Base-by-base conservation (phyloP, 495 filamentous ascomycete species). In the Astrocystis sublimbata region DNA sequence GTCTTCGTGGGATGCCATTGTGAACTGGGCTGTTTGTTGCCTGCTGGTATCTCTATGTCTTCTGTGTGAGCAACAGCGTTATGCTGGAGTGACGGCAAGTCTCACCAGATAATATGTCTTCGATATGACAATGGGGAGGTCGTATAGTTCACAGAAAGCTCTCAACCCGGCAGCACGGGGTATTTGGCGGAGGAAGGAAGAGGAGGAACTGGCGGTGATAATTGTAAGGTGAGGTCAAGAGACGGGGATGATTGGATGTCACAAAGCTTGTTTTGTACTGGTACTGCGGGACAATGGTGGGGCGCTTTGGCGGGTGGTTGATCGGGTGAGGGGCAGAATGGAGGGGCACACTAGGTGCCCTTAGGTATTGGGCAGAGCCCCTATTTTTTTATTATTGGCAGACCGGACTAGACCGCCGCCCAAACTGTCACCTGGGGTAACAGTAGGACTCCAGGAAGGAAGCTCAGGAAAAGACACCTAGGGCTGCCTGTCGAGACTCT, bases 1-100 rank as follows among this genome's bases (percentile, higher is more conserved):
- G 0, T 96, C 89, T 68, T 85, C 75, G 57, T 86, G 78, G 66
- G 86, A 84, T 57, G 89, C 77, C 92, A 96, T 96, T 71, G 66
- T 68, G 63, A 49, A 23, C 17, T 35, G 12, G 43, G 51, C n/a
- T 30, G 17, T 17, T 19, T 31, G 26, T n/a, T n/a, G n/a, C n/a
- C n/a, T n/a, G 45, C 23, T 36, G 28, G 13, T 21, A 33, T 30
- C 19, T 51, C 45, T 47, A 60, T 12, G 33, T 53, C 5, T n/a
- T n/a, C n/a, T n/a, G n/a, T 4, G 24, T 42, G 21, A 36, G 56
- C n/a, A 33, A 58, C 56, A 36, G 13, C 36, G 46, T 49, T 38
- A 31, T 46, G 55, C 53, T 6, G 23, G 31, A 56, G 54, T 47
- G 47, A 59, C 19, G 40, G 35, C 45, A 40, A 23, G 40, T 53